Conservation (phyloP, 2,329 filamentous ascomycete genomes). For the Sporothrix phasma region DNA sequence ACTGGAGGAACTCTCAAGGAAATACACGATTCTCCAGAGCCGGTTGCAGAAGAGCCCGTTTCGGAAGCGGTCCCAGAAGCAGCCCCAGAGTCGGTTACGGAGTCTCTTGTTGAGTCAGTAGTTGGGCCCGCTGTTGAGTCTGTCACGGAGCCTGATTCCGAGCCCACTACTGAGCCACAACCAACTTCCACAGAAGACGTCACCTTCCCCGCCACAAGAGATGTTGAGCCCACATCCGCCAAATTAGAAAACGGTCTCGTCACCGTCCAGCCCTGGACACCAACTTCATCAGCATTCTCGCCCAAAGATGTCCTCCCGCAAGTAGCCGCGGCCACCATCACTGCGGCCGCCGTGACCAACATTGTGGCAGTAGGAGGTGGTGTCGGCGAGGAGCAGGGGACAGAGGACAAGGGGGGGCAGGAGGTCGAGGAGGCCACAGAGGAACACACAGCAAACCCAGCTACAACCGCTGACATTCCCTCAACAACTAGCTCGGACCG, state of each 20-base stretch:
- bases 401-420: too few species aligned
- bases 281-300: neutral
- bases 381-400: slow-evolving; percentile 2
- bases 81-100: neutral
- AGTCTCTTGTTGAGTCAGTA: neutral
- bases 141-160: neutral
- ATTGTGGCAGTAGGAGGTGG: slow-evolving; percentile 15
- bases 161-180: neutral
- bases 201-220: neutral
- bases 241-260: neutral
- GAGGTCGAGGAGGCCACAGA: neutral
- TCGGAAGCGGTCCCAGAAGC: neutral
- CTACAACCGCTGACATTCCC: slow-evolving; percentile 12
- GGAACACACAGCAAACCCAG: neutral
- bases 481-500: slow-evolving; percentile 11
- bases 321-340: slow-evolving; percentile 1
- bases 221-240: neutral
- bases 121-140: neutral
- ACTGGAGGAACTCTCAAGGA: neutral
- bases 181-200: neutral
- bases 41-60: neutral
- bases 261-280: neutral
- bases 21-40: neutral
- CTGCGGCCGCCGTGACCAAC: slow-evolving; percentile 7
- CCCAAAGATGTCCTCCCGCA: slow-evolving; percentile 2